Conservation (phyloP, 371 early-diverging fungal species). For the Mucor circinelloides region DNA sequence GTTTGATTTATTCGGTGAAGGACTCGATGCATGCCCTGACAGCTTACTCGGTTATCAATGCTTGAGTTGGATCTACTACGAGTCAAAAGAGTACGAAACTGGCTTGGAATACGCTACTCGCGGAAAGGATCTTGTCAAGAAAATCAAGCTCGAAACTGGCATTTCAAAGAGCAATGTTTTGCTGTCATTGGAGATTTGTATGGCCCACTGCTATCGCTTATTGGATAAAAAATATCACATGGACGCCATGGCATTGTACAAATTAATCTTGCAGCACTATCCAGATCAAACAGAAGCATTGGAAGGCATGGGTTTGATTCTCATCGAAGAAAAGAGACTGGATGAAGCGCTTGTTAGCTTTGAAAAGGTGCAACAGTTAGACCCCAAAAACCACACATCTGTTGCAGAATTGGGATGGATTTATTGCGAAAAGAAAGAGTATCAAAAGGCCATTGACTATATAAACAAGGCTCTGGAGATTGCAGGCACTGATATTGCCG, state of each 20-base stretch:
- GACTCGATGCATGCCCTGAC: conserved; percentile 46
- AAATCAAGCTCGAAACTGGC: conserved; percentile 38
- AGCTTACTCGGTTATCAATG: conserved; percentile 57
- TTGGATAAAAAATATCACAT: conserved; percentile 55
- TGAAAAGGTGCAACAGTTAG: conserved; percentile 48
- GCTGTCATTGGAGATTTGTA: conserved; percentile 60
- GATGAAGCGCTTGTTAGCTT: conserved; percentile 62
- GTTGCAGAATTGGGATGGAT: conserved; percentile 70
- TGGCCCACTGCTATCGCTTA: conserved; percentile 67
- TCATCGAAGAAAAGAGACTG: conserved; percentile 41
- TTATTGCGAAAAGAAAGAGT: conserved; percentile 54
- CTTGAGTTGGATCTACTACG: conserved; percentile 57
- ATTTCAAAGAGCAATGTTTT: conserved; percentile 40
- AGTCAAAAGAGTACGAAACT: conserved; percentile 57
- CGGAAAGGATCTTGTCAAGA: conserved; percentile 48
- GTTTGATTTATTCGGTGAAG: conserved; percentile 52
- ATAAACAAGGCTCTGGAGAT: conserved; percentile 56
- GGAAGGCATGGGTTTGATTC: conserved; percentile 46
- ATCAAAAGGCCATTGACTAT: conserved; percentile 58
- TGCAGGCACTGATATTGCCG: conserved; percentile 42
- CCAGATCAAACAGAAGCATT: conserved; percentile 54
- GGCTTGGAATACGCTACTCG: conserved; percentile 65
- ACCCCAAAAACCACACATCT: conserved; percentile 51
- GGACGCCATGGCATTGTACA: conserved; percentile 56
- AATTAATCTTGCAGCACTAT: conserved; percentile 50